These are phyloP conservation scores for Trichophyton benhamiae DNA, from an alignment of 2,329 filamentous ascomycete species.

Conservation along the genomic window DNA sequence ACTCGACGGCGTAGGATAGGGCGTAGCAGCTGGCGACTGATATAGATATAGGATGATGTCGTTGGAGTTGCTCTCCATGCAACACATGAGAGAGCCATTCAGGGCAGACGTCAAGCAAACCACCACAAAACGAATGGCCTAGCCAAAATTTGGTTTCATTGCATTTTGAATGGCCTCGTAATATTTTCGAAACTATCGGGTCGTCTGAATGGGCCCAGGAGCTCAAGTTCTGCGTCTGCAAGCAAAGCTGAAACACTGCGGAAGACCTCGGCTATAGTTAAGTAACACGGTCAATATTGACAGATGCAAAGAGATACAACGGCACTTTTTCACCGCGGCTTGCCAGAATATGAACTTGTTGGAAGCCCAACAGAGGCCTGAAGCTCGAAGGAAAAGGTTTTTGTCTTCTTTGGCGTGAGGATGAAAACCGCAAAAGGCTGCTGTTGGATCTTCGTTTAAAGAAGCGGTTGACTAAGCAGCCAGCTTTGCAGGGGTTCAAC, in stretches of 20 bases:
- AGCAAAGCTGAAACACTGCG: background rate
- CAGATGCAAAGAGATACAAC: background rate
- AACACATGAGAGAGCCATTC: background rate
- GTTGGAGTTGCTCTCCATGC: background rate
- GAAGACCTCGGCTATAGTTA: background rate
- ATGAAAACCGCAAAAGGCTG: no score
- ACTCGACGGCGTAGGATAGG: background rate
- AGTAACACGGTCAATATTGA: no score
- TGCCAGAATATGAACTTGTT: background rate
- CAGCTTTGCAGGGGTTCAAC: background rate
- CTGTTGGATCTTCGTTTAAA: no score
- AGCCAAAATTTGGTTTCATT: background rate
- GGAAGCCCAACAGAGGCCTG: background rate
- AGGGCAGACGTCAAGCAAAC: background rate
- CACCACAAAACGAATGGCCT: background rate
- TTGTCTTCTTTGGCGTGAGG: background rate
- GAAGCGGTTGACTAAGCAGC: background rate
- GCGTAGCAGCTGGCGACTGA: background rate
- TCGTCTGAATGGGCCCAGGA: background rate
- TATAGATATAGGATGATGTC: background rate
- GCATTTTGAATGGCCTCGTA: background rate
- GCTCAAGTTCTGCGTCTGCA: background rate
- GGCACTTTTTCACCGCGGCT: background rate
- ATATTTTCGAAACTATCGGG: background rate
- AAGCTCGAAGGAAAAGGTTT: background rate